These are phyloP conservation scores for Nakazawaea wickerhamii DNA, from an alignment of 805 yeast genomes.

Conservation along the genomic window DNA sequence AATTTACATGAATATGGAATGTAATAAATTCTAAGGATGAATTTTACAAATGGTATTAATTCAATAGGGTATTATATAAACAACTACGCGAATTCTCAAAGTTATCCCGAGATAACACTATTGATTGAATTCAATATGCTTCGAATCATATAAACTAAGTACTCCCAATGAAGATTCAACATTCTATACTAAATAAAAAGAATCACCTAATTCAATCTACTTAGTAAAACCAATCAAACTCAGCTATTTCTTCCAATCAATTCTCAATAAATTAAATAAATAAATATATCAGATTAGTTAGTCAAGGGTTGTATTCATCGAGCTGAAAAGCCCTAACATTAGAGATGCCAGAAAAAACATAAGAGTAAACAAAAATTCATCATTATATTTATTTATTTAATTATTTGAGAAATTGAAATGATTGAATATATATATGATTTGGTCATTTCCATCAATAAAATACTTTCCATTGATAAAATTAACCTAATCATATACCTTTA, in stretches of 20 bases:
- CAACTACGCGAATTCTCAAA: no score
- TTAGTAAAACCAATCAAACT: no score
- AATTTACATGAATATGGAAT: not conserved
- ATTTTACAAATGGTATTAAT: no score
- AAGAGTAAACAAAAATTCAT: conserved; percentile 22
- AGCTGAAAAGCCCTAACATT: conserved; percentile 75
- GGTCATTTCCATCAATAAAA: conserved; percentile 2
- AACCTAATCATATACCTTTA: not conserved
- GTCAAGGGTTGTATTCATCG: conserved; percentile 79
- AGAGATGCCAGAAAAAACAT: conserved; percentile 90
- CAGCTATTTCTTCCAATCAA: no score
- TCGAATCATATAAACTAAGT: no score
- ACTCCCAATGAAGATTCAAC: no score
- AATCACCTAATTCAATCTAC: no score
- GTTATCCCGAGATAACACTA: no score
- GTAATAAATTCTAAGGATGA: no score
- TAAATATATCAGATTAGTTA: conserved; percentile 48
- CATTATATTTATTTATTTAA: conserved; percentile 15
- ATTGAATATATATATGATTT: not conserved
- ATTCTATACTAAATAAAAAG: no score
- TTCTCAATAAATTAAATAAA: not conserved
- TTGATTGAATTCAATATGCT: no score
- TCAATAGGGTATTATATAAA: no score
- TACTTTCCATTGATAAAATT: conserved; percentile 16
- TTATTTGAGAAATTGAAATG: conserved; percentile 1